phyloP scores from a whole-genome alignment of 2,329 filamentous ascomycete species.

The Chaetothyriales sp. region DNA sequence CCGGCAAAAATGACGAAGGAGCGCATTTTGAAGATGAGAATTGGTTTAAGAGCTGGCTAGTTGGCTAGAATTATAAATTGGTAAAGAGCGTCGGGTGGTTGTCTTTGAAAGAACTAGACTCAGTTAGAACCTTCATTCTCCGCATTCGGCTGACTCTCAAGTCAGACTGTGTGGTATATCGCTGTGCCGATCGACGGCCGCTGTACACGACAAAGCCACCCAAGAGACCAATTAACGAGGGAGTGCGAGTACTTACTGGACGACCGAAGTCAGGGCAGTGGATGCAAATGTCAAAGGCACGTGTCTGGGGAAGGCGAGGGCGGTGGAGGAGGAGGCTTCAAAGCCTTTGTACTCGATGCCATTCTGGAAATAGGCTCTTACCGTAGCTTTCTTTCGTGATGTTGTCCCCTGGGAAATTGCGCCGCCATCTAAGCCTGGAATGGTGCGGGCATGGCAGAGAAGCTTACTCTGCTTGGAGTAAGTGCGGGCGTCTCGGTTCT shows the following conservation, averaged over 20 bases:
- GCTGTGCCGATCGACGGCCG: too few relatives aligned
- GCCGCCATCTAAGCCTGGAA: too few relatives aligned
- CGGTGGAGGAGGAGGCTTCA: background rate
- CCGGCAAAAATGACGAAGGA: constrained; percentile 24
- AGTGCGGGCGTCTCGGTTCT: too few relatives aligned
- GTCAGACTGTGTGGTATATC: too few relatives aligned
- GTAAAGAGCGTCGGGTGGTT: background rate
- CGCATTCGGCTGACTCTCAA: too few relatives aligned
- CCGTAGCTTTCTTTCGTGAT: background rate
- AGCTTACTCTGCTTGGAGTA: too few relatives aligned
- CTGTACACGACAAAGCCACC: background rate
- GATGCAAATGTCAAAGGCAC: background rate
- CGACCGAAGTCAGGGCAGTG: background rate
- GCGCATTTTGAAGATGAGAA: background rate
- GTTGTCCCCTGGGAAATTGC: background rate
- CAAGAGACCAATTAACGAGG: background rate
- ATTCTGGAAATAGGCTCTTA: background rate
- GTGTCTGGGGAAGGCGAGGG: background rate
- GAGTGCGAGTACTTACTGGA: background rate
- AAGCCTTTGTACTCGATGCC: background rate
- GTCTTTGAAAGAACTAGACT: background rate
- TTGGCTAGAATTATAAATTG: background rate
- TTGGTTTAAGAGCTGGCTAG: background rate
- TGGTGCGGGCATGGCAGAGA: too few relatives aligned
- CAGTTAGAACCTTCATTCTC: background rate